These are phyloP conservation scores for Leccinellum luteum DNA, from an alignment of 768 basidiomycete species.

Conservation along the genomic window DNA sequence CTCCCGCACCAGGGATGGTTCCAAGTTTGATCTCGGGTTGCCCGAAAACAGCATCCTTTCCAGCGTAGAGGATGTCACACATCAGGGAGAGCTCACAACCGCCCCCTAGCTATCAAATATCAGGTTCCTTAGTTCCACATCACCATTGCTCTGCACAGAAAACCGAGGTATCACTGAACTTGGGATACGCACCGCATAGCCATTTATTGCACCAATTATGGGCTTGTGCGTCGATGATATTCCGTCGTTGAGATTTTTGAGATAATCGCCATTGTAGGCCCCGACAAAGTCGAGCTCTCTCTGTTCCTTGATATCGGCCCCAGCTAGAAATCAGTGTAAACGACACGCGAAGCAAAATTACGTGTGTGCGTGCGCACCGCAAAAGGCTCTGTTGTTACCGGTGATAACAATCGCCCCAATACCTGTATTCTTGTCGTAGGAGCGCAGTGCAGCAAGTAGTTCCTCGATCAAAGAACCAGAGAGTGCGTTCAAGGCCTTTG, in stretches of 20 bases:
- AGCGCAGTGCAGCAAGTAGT: slow-evolving; percentile 69
- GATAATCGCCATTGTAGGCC: slow-evolving; percentile 45
- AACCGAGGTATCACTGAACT: no score
- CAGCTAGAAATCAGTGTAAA: slow-evolving; percentile 42
- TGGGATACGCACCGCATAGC: slow-evolving; percentile 71
- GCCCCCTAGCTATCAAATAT: slow-evolving; percentile 71
- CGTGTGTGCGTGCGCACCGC: slow-evolving; percentile 3
- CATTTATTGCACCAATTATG: slow-evolving; percentile 90
- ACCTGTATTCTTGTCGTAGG: slow-evolving; percentile 63
- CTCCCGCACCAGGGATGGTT: slow-evolving; percentile 91
- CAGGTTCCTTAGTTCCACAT: slow-evolving; percentile 23
- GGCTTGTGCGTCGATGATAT: slow-evolving; percentile 71
- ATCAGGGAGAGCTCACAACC: slow-evolving; percentile 95
- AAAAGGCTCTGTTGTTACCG: slow-evolving; percentile 82
- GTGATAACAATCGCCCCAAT: slow-evolving; percentile 90
- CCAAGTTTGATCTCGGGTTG: slow-evolving; percentile 96
- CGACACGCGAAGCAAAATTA: background rate
- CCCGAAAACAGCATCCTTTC: slow-evolving; percentile 84
- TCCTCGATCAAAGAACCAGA: slow-evolving; percentile 74
- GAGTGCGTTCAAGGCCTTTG: slow-evolving; percentile 85
- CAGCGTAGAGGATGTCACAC: slow-evolving; percentile 92
- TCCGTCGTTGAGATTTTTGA: slow-evolving; percentile 42
- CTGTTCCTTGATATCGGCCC: slow-evolving; percentile 99
- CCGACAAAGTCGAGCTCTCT: slow-evolving; percentile 68
- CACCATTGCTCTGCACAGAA: background rate